Base-by-base conservation (phyloP, 208 protist species). In the Trypanosoma boissoni region DNA sequence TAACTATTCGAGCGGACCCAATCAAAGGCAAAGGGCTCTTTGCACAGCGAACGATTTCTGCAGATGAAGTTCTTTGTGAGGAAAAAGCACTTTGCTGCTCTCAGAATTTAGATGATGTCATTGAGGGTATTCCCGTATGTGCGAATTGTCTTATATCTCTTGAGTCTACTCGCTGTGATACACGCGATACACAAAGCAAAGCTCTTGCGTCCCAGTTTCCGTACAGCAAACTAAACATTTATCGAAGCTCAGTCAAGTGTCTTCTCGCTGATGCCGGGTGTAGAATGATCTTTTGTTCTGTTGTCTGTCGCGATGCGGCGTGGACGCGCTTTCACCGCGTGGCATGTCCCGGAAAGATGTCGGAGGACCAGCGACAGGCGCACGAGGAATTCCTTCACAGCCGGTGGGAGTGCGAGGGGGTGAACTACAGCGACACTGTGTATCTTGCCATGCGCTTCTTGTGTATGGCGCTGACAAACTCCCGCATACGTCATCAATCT, bases 1-100 rank as follows among this genome's bases (percentile, higher is more conserved):
- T 78, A 31, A 55, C 56, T 32, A 73, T 91, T 34, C 43, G 65
- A 26, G 83, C 78, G 0, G 70, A 91, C 41, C 52, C 64, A 5
- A 39, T 82, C 21, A 91, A 89, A 37, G 83, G 86, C 24, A 89
- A 89, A 56, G 80, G 80, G 1, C 64, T 91, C 28, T 80, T 84
- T 29, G 51, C 78, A 3, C 50, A 36, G 3, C 48, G 41, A 4
- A 49, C 44, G 51, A 73, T 89, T 39, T 43, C 18, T 9, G 55
- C 68, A 21, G 68, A 66, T 29, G 77, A 72, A 20, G 59, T 78
- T 45, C 76, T 89, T 10, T 73, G 82, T 37, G 62, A 79, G 59
- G 86, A 94, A 65, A 80, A 57, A 18, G 81, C 80, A n/a, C 61
- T 86, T 10, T 80, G 74, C 51, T 88, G 80, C 64, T 77, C 80